Base-by-base conservation (phyloP, 1,284 basidiomycete species). In the Apiotrichum porosum region DNA sequence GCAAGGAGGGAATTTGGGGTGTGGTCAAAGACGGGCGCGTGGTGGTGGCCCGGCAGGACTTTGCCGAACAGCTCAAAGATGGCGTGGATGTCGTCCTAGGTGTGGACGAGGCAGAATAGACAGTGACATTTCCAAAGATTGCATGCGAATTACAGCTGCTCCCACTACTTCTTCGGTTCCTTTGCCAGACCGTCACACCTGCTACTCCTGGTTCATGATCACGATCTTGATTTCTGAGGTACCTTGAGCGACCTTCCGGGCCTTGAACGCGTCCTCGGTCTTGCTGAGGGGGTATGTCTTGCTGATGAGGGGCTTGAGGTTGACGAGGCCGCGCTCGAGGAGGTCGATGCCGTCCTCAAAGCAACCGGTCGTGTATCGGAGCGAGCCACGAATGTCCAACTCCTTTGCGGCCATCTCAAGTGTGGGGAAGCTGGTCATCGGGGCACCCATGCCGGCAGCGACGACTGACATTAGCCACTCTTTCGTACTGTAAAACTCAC, bases 321-420 rank as follows among this genome's bases (percentile, higher is more conserved):
- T 72, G 47, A 81, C 72, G 30, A 72, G 61, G 1, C 77, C 75
- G 17, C 74, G 68, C 15, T 75, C 68, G 19, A 78, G 74, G 33
- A 81, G 69, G 49, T 75, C 73, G 54, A 81, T 78, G 22, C 76
- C 75, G 33, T 75, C 72, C 18, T 68, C 61, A 51, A 62, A 69
- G 33, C 58, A 61, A 18, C 58, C 54, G 0, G 57, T 47, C 2
- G 63, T 62, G 56, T 69, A 69, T 22, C 60, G 56, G 14, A 61
- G 37, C 23, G 56, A 51, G 12, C 63, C 63, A 57, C 83, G 83
- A 68, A 88, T 76, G 49, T 76, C 80, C 21, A 93, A 68, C 71
- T 93, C 88, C 72, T 89, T 90, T 44, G 52, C 41, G 17, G 60
- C 51, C 19, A 65, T 48, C 32, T 58, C 44, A 19, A 65, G 47